Conservation (phyloP, 345 rosid species). For the Cochlearia excelsa region DNA sequence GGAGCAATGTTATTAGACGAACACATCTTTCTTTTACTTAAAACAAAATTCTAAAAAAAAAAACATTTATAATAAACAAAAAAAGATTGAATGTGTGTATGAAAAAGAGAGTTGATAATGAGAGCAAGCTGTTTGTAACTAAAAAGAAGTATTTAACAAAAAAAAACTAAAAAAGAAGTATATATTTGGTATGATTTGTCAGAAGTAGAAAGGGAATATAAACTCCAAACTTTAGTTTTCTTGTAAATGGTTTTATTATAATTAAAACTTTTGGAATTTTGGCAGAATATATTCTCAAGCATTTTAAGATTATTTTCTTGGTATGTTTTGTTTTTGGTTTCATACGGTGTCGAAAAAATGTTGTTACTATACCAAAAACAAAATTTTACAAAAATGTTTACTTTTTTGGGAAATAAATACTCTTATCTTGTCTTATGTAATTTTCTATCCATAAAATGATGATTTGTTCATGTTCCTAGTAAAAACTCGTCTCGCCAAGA, state of each 20-base stretch:
- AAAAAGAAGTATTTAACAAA: slow-evolving; percentile 9
- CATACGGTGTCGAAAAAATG: slow-evolving; percentile 14
- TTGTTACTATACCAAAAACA: not conserved
- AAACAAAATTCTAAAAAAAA: not conserved
- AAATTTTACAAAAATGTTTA: not conserved
- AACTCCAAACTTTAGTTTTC: slow-evolving; percentile 30
- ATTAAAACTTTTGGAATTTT: slow-evolving; percentile 8
- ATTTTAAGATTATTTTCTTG: slow-evolving; percentile 1
- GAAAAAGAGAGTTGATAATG: slow-evolving; percentile 25
- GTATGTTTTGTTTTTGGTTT: slow-evolving; percentile 28
- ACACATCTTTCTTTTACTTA: slow-evolving; percentile 13
- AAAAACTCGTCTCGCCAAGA: too few relatives aligned
- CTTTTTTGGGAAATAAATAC: too few relatives aligned
- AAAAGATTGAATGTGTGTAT: slow-evolving; percentile 1
- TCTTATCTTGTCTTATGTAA: too few relatives aligned
- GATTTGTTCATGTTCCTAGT: too few relatives aligned
- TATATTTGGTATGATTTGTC: slow-evolving; percentile 23
- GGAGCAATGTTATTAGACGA: not conserved
- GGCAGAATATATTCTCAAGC: slow-evolving; percentile 19
- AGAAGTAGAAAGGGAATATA: slow-evolving; percentile 32
- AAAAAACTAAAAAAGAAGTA: not conserved
- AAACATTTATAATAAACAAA: slow-evolving; percentile 5
- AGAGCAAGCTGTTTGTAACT: slow-evolving; percentile 28
- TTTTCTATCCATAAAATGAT: too few relatives aligned
- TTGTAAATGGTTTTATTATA: not conserved